Evolutionary conservation across 2,329 filamentous ascomycete genomes (phyloP), one percentile per base, ranked within the genome.

Genomic region (Alternaria novae-zelandiae): DNA sequence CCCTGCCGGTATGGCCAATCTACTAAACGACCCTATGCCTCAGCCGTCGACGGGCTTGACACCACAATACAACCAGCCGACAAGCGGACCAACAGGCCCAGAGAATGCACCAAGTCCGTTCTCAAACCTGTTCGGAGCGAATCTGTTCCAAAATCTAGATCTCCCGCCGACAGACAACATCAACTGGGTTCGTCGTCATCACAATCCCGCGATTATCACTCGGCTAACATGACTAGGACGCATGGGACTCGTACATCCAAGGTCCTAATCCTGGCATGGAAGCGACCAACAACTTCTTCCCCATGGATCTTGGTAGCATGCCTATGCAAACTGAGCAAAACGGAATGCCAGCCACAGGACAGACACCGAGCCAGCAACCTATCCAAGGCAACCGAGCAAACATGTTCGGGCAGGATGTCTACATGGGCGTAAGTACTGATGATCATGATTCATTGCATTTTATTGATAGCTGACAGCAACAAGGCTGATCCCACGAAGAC

Each of bases 171-270:
- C 72, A 0, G 73, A 74, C 69, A 88, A 87, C 71, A 78, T 90
- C 64, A 87, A 89, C 65, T 90, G 88, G 88, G 89, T 91, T 83
- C 78, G 86, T 80, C 47, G 26, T 11, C 23, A 6, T 30, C 12
- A 30, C n/a, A 12, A 11, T 11, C 20, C 13, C 6, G 7, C 32
- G 10, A 46, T 10, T 23, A 21, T n/a, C 13, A 30, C 6, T 23
- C 64, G 20, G 65, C 65, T 73, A 57, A 71, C 56, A 23, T 12
- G 5, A 3, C 5, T 28, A 77, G 75, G 87, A 90, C 65, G 88
- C 88, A 26, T 91, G 89, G 89, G 89, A 91, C 73, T 87, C 85
- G 7, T 91, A 90, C 70, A 87, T 91, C 51, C 89, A 91, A 75
- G 88, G 86, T 56, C 83, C 86, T 5, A 88, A 86, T 55, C 83